Evolutionary conservation across 805 yeast genomes (phyloP), one percentile per base, ranked within the genome.

Genomic region (Candida easanensis): DNA sequence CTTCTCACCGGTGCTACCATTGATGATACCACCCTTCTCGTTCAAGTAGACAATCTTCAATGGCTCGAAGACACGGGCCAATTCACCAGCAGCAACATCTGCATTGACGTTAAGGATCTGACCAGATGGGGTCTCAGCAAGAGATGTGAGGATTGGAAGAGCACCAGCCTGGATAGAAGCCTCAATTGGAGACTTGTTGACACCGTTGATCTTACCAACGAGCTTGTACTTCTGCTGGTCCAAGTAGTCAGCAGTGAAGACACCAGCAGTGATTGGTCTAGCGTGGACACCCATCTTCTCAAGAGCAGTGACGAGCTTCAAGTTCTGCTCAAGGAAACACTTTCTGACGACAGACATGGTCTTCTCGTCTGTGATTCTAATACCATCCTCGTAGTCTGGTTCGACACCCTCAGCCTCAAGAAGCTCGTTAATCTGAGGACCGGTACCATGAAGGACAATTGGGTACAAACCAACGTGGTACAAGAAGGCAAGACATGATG

Each of bases 401-500:
- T 87, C 97, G 25, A 93, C 88, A 32, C 97, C 97, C 65, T 88
- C 95, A 39, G 82, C 82, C 66, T 93, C 99, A 46, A 93, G 75
- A 54, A 89, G 79, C 58, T 86, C 95, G 63, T 93, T 93, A 69
- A 93, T 93, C 69, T 93, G 99, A 6, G 99, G 99, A 16, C 99
- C 99, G 1, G 99, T 93, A 22, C 99, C 99, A 62, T 93, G 99
- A 45, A 93, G 76, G 9, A 93, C 96, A 49, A 93, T 89, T 20
- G 99, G 99, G 59, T 89, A 93, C 47, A 93, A 76, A 11, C 99
- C 99, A 39, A 93, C 96, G 61, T 93, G 99, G 71, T 93, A 93
- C 52, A 93, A 72, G 66, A 93, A 93, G 4, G 98, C 97, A 51
- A 93, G 73, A 60, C 97, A 90, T 1, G 96, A 87, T 0, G 99